Evolutionary conservation across 2,329 filamentous ascomycete species (phyloP), one percentile per base, ranked within the genome.

Genomic region (Trichoderma sp.): DNA sequence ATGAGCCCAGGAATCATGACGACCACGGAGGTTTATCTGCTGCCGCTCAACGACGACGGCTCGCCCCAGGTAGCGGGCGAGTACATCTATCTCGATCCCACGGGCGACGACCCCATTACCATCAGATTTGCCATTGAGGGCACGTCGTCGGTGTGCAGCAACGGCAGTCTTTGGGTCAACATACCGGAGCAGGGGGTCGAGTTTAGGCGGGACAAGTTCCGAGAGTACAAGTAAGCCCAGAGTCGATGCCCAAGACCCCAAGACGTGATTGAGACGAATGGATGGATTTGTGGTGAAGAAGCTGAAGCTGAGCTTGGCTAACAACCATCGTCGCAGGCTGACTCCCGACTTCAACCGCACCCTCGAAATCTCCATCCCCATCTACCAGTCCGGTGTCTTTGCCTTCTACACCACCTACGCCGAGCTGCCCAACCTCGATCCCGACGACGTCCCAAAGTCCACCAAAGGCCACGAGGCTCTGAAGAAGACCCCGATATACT

Each of bases 151-250:
- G 95, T 99, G 83, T 97, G 94, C 79, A 89, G 93, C 72, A 86
- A 97, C 80, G 95, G 96, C 69, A 97, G 92, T 76, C 85, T 99
- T 70, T 99, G 95, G 94, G 91, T 97, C 75, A 99, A 99, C 79
- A 92, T 98, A 69, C 95, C 95, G 8, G 87, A 90, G 70, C 84
- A 89, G 74, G 93, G 90, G 68, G 82, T 88, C 59, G 82, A 88
- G 52, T 99, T 98, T 76, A 86, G 88, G 71, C 90, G 95, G 73
- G 85, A 91, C 74, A 85, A 86, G 37, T 99, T 97, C 79, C 88
- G 89, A 74, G 91, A 97, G 81, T 96, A 91, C 86, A 94, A 92
- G 94, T 97, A 84, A 78, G 90, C 78, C 22, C 22, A 60, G 17
- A 29, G 37, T 48, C 27, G n/a, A 60, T 45, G 25, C 25, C 57